A percentile compares a stretch with the other conserved stretches of the same genome.
Conservation (phyloP, 2,329 filamentous ascomycete species). For the Coniochaeta prunicola region DNA sequence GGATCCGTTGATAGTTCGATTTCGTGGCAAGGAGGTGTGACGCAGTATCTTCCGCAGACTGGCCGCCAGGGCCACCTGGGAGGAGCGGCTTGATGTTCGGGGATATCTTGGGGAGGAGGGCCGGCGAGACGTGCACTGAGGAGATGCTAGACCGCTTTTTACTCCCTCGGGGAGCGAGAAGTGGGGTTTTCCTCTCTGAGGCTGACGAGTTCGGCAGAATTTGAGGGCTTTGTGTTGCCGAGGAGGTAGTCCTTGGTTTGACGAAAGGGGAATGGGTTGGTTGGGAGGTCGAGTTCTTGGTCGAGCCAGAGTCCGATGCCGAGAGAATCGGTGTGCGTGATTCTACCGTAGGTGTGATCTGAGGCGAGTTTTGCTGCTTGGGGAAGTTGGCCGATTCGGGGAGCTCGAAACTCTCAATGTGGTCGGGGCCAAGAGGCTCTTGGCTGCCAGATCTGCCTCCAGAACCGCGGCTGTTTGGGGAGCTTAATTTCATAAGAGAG, state of each 20-base stretch:
- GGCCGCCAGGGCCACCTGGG: constrained; percentile 34
- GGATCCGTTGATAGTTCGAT: constrained; percentile 95
- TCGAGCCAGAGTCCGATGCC: constrained; percentile 24
- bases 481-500: constrained; percentile 72
- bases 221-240: constrained; percentile 62
- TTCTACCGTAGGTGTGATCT: constrained; percentile 30
- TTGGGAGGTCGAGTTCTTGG: constrained; percentile 45
- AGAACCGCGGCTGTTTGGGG: constrained; percentile 42
- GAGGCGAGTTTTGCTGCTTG: too few species aligned
- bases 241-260: constrained; percentile 31
- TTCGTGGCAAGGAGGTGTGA: constrained; percentile 83
- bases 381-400: constrained; percentile 60
- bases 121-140: constrained; percentile 76
- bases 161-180: constrained; percentile 46
- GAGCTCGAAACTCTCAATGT: constrained; percentile 55
- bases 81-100: constrained; percentile 90
- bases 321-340: background rate
- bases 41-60: constrained; percentile 49
- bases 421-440: constrained; percentile 38
- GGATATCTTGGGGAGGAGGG: constrained; percentile 80
- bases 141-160: constrained; percentile 67
- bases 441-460: constrained; percentile 26
- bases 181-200: constrained; percentile 46
- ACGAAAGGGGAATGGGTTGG: constrained; percentile 39
- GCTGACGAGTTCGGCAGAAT: constrained; percentile 35